phyloP scores from a whole-genome alignment of 495 filamentous ascomycete species.

The Ascobolus immersus region DNA sequence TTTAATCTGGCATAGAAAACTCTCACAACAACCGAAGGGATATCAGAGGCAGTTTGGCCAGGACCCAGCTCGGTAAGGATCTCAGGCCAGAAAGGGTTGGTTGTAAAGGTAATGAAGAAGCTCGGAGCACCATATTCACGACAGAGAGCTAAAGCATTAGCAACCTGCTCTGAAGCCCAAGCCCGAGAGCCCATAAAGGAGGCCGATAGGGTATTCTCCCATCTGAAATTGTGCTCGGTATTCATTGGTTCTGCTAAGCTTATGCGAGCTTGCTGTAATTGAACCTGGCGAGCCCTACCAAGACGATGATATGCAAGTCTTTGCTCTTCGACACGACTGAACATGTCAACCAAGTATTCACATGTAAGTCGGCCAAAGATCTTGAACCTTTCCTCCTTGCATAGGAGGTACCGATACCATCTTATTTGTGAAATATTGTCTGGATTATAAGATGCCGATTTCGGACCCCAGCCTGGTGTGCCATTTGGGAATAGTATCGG shows the following conservation, averaged over 20 bases:
- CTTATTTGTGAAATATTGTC: background rate
- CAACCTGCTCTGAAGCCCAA: no score
- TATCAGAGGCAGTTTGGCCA: background rate
- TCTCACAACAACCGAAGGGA: background rate
- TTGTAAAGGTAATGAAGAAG: background rate
- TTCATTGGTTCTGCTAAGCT: no score
- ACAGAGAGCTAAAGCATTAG: no score
- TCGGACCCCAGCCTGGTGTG: background rate
- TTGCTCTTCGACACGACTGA: background rate
- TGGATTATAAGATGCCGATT: no score
- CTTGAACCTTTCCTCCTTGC: background rate
- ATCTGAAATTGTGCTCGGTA: no score
- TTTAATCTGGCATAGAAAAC: background rate
- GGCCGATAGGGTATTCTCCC: no score
- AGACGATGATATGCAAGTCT: conserved; percentile 3
- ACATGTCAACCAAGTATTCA: conserved; percentile 3
- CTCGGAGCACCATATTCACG: background rate
- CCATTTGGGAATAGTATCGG: conserved; percentile 1
- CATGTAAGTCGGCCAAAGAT: background rate
- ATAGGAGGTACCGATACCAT: conserved; percentile 1
- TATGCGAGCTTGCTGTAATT: no score
- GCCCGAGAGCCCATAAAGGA: no score
- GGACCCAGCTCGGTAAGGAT: background rate
- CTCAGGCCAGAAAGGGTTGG: background rate
- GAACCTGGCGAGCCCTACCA: no score